Base-by-base conservation (phyloP, 176 grass and related monocot genomes). In the Hordeum marinum region DNA sequence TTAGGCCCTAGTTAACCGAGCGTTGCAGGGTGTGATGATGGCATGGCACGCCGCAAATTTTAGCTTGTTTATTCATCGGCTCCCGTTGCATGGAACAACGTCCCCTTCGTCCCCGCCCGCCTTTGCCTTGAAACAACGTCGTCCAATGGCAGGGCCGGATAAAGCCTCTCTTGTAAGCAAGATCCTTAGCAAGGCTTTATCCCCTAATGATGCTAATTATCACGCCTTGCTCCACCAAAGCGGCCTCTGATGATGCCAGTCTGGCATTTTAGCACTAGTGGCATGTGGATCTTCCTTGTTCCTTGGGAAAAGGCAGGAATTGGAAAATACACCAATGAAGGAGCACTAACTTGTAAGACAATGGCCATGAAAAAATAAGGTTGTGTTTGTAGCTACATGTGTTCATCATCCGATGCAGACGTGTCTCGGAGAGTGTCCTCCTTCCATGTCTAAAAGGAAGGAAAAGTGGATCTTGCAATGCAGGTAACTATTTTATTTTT, bases 201-300 rank as follows among this genome's bases (percentile, higher is more conserved):
- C 73, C 11, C 11, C 59, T 87, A 90, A 90, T 83, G 80, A 83
- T 79, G 88, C 20, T 36, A 78, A 83, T 79, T 74, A 80, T 87
- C 54, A 43, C 66, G 23, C 27, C 14, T 13, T 67, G 42, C 48
- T 52, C 72, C 43, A 67, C 42, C 42, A 67, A 14, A 67, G 27
- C 20, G 1, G 43, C 25, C 42, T 6, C 7, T 50, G 4, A 13
- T 24, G 4, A 34, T 67, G 62, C 27, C 27, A 17, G 62, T 24
- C 29, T 39, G 15, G 7, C 15, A 5, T 4, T 31, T 80, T n/a
- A 64, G 14, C 26, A 63, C 3, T 79, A 3, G 5, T 29, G 63
- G 40, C 59, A 20, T 21, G 15, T 9, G 7, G 41, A 73, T 73
- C 70, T 9, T 29, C 26, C 41, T 27, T 73, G 26, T 45, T 45